Evolutionary conservation across 1,284 basidiomycete species (phyloP), one percentile per base, ranked within the genome.

Genomic region (Cryptococcus sp.): DNA sequence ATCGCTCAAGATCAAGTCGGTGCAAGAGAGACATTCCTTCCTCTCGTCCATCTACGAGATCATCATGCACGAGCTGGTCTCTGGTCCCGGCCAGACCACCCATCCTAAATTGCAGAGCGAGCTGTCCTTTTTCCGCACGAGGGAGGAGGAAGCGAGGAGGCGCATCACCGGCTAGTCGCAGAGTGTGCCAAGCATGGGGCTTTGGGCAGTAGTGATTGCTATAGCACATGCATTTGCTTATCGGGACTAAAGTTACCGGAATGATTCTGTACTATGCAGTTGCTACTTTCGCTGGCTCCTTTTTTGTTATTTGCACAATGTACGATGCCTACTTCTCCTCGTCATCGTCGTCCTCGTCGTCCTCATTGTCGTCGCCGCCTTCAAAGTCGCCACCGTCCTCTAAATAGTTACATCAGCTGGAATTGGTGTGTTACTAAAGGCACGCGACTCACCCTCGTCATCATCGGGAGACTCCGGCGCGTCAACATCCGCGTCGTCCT

Each of bases 31-130:
- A 67, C 86, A 87, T 8, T 88, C 85, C 1, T 86, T 87, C 58
- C 83, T 88, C 58, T 87, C 86, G 4, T 83, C 83, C 4, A 82
- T 89, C 43, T 96, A 89, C 71, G 90, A 91, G 58, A 80, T 83
- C 10, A 79, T 96, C 16, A 81, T 95, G 49, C 88, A 88, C 70
- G 86, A 85, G 40, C 78, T 95, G 45, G 90, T 85, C 57, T 76
- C 76, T n/a, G 78, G 78, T 13, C 79, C 80, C 5, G 76, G 76
- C 3, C 78, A 80, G 39, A 82, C 82, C 6, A 83, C 81, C 38
- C 85, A 87, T 68, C 81, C 84, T 1, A 82, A 82, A 55, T 79
- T 84, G 1, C 85, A 86, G 68, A 78, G 78, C 52, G 85, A 87
- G 70, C 78, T 85, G 8, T 81, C 82, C 3, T 85, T 83, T 67